A percentile compares a stretch with the other conserved stretches of the same genome.
phyloP scores from a whole-genome alignment of 371 early-diverging fungal genomes.

The Cokeromyces recurvatus region DNA sequence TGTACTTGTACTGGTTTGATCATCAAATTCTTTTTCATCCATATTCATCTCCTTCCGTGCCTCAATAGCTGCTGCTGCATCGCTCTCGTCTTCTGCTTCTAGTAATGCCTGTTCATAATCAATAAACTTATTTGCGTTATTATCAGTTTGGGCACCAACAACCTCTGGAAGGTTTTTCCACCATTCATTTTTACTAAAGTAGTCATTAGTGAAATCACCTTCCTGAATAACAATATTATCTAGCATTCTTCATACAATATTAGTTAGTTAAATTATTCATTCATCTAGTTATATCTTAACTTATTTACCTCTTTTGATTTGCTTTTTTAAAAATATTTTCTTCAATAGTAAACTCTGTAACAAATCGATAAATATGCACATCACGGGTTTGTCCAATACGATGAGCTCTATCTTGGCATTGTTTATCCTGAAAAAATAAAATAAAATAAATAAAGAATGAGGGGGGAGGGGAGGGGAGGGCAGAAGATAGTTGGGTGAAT shows the following conservation, averaged over 20 bases:
- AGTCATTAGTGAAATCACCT: conserved; percentile 76
- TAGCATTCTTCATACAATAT: conserved; percentile 47
- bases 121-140: conserved; percentile 20
- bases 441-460: not conserved
- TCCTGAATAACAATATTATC: conserved; percentile 87
- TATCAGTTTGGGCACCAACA: conserved; percentile 25
- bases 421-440: conserved; percentile 32
- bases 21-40: conserved; percentile 64
- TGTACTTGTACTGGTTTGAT: conserved; percentile 8
- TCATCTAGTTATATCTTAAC: too few species aligned
- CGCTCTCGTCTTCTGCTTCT: conserved; percentile 70
- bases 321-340: conserved; percentile 83
- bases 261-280: too few species aligned
- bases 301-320: conserved; percentile 81
- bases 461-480: too few species aligned
- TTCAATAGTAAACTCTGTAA: conserved; percentile 85
- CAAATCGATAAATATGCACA: conserved; percentile 90
- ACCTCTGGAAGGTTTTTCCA: conserved; percentile 57
- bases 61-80: conserved; percentile 60
- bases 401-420: conserved; percentile 83
- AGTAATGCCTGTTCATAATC: conserved; percentile 66
- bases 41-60: conserved; percentile 66
- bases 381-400: conserved; percentile 93
- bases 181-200: conserved; percentile 67
- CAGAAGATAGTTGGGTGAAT: too few species aligned